Percentiles rank a stretch among this genome's conserved stretches.
Evolutionary conservation across 179 eudicot species (phyloP).

Genomic region (Gypsophila paniculata): DNA sequence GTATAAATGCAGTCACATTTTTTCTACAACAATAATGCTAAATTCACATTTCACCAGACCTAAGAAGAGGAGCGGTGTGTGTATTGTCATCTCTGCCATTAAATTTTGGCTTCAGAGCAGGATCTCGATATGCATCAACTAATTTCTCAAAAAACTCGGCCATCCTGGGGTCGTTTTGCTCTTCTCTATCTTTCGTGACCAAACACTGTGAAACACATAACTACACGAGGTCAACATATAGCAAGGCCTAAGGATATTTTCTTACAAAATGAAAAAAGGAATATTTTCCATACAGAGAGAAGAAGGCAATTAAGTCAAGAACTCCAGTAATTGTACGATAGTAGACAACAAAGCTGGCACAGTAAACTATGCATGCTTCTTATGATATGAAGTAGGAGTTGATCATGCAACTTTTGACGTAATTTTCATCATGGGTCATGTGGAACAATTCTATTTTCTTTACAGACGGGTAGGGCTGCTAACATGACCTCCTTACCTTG

Average conservation of each 20-base stretch:
- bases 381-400: too few relatives aligned
- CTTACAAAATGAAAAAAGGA: not conserved
- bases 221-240: not conserved
- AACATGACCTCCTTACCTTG: too few relatives aligned
- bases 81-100: slow-evolving; percentile 28
- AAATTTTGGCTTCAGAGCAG: slow-evolving; percentile 46
- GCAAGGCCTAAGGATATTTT: not conserved
- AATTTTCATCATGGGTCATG: too few relatives aligned
- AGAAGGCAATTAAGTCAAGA: too few relatives aligned
- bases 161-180: slow-evolving; percentile 54
- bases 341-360: too few relatives aligned
- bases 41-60: slow-evolving; percentile 24
- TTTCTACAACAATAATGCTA: not conserved
- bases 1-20: not conserved
- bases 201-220: slow-evolving; percentile 48
- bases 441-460: too few relatives aligned
- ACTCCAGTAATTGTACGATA: too few relatives aligned
- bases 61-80: slow-evolving; percentile 48
- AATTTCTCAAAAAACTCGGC: slow-evolving; percentile 58
- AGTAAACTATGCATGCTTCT: too few relatives aligned
- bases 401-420: too few relatives aligned
- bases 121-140: slow-evolving; percentile 67
- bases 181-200: slow-evolving; percentile 65
- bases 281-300: too few relatives aligned
- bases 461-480: too few relatives aligned